These are phyloP conservation scores for Mycena filopes DNA, from an alignment of 768 basidiomycete species.

Conservation along the genomic window DNA sequence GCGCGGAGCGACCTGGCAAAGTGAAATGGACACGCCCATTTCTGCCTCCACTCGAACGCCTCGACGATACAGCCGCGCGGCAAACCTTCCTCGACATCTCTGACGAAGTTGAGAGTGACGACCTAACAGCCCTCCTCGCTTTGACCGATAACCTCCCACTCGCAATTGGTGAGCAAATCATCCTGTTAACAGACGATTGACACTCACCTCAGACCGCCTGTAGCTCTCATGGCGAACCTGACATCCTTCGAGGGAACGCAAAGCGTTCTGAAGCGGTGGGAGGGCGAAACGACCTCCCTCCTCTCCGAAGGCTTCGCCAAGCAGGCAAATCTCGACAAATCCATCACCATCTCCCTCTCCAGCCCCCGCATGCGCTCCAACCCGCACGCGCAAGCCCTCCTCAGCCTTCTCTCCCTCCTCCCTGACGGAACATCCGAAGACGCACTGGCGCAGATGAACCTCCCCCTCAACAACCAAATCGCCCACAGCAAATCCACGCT, in stretches of 20 bases:
- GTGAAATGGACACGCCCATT: constrained; percentile 23
- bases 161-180: not conserved
- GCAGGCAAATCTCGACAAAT: constrained; percentile 16
- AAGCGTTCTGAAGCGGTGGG: constrained; percentile 5
- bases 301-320: constrained; percentile 22
- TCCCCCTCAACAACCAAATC: constrained; percentile 10
- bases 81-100: constrained; percentile 21
- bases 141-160: constrained; percentile 8
- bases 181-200: too few relatives aligned
- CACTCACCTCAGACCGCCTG: too few relatives aligned
- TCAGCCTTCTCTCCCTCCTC: constrained; percentile 15
- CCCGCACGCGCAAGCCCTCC: constrained; percentile 2
- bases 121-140: not conserved
- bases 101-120: not conserved
- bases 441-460: not conserved
- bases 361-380: constrained; percentile 14
- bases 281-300: constrained; percentile 10
- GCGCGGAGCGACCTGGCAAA: constrained; percentile 7
- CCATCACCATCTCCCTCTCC: constrained; percentile 15
- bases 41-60: not conserved
- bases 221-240: constrained; percentile 5
- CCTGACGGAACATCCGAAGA: constrained; percentile 11
- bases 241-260: constrained; percentile 12
- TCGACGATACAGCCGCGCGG: not conserved
- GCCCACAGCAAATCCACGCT: constrained; percentile 8